Base-by-base conservation (phyloP, 768 basidiomycete genomes). In the Boletus coccyginus region DNA sequence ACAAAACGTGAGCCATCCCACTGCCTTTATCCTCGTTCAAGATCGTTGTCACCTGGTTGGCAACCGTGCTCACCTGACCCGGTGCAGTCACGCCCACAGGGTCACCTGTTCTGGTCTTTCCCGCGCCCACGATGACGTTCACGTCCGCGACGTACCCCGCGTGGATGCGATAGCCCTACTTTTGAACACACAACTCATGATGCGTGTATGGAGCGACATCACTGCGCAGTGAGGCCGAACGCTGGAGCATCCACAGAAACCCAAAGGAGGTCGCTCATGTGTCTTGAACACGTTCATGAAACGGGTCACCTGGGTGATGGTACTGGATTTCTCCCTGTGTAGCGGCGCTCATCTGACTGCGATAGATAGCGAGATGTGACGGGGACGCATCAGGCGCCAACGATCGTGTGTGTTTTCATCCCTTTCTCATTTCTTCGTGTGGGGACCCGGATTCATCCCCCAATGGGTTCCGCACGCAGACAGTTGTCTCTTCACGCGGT, bases 61-160 rank as follows among this genome's bases (percentile, higher is more conserved):
- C 46, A 57, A 16, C 40, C 17, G 14, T 58, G 60, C 36, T 35
- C 63, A 65, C 56, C 63, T 64, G 63, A 64, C 63, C 27, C 21
- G 39, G 48, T 31, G 29, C 24, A 46, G 53, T 45, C 55, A 54
- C 43, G 19, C 39, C 48, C 38, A 1, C 16, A 7, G 0, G 50
- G 47, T 63, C 62, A 63, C 50, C 62, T 64, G 62, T 27, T 46
- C 41, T 17, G 21, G 19, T 36, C 39, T 21, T 60, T 57, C 55
- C 31, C 36, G 42, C 49, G 19, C 19, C 50, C 46, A 46, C 43
- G 21, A 29, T 32, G 24, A 50, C 43, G 13, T 42, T 55, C 31
- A 24, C 35, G 40, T 51, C 36, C 29, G 38, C 39, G 39, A 39
- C 40, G 32, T 29, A 17, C 41, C 39, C 31, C 9, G 21, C 33